These are phyloP conservation scores for Pyrenophora teres DNA, from an alignment of 2,329 filamentous ascomycete species.

Conservation along the genomic window DNA sequence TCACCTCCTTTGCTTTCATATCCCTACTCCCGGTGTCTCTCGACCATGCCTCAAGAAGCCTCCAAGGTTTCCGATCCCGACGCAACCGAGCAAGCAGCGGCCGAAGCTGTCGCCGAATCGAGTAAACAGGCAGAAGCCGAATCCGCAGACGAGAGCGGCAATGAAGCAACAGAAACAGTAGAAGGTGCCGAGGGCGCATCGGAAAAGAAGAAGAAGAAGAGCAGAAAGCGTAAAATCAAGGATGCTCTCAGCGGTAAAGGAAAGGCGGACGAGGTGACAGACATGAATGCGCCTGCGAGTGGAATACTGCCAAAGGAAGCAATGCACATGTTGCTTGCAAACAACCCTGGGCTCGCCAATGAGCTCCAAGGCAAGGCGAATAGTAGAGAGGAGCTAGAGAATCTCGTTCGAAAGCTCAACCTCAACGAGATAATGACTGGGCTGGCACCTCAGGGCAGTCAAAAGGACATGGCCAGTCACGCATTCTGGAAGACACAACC, in stretches of 20 bases:
- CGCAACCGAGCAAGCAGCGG: slow-evolving; percentile 54
- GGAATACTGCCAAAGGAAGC: slow-evolving; percentile 46
- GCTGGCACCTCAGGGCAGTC: slow-evolving; percentile 78
- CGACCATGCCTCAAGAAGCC: slow-evolving; percentile 54
- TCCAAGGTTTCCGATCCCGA: slow-evolving; percentile 65
- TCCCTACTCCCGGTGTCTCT: neutral
- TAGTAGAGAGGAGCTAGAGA: slow-evolving; percentile 43
- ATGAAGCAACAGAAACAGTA: slow-evolving; percentile 47
- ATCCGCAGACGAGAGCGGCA: slow-evolving; percentile 40
- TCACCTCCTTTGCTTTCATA: slow-evolving; percentile 24
- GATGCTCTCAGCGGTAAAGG: slow-evolving; percentile 46
- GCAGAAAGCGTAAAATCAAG: slow-evolving; percentile 66
- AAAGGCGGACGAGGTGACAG: slow-evolving; percentile 34
- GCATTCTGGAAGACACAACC: slow-evolving; percentile 99
- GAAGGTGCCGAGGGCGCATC: slow-evolving; percentile 35
- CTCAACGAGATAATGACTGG: slow-evolving; percentile 76
- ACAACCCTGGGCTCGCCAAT: slow-evolving; percentile 47
- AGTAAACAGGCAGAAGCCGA: slow-evolving; percentile 36
- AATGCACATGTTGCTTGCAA: slow-evolving; percentile 43
- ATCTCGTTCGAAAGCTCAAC: slow-evolving; percentile 65
- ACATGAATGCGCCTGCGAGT: slow-evolving; percentile 34
- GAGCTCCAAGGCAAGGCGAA: slow-evolving; percentile 42
- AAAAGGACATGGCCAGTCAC: slow-evolving; percentile 96
- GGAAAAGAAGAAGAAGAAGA: slow-evolving; percentile 71
- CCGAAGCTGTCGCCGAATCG: slow-evolving; percentile 48